These are phyloP conservation scores for Nannizzia gypsea DNA, from an alignment of 2,329 filamentous ascomycete genomes.

Conservation along the genomic window DNA sequence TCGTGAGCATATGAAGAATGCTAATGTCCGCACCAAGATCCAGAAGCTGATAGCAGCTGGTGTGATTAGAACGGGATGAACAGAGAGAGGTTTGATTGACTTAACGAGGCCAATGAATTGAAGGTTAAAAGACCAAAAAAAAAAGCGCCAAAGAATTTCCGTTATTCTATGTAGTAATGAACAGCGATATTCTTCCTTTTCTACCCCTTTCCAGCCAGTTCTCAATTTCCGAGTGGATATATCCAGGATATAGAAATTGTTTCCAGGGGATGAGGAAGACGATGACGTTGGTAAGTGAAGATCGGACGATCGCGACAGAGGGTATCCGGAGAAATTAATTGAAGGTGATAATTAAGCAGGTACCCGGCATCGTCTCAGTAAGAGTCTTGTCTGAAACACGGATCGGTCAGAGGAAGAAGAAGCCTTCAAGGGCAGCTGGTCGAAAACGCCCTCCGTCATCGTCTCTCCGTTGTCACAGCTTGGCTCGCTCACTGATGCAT, in stretches of 20 bases:
- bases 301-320: neutral
- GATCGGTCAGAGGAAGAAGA: neutral
- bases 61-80: slow-evolving; percentile 67
- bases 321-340: neutral
- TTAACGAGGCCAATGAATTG: neutral
- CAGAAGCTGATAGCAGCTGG: slow-evolving; percentile 90
- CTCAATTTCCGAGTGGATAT: neutral
- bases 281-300: neutral
- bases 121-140: neutral
- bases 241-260: neutral
- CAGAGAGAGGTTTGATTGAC: too few species aligned
- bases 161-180: neutral
- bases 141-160: neutral
- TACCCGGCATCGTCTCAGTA: neutral
- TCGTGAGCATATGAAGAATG: slow-evolving; percentile 95
- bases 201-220: neutral
- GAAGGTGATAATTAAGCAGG: neutral
- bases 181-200: neutral
- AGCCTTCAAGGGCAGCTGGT: too few species aligned
- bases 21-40: slow-evolving; percentile 71
- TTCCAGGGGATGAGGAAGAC: neutral
- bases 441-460: too few species aligned
- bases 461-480: too few species aligned
- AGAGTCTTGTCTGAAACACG: neutral
- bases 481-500: too few species aligned